Evolutionary conservation across 306 rosid genomes (phyloP), one percentile per base, ranked within the genome.

Genomic region (Herpetospermum pedunculosum): DNA sequence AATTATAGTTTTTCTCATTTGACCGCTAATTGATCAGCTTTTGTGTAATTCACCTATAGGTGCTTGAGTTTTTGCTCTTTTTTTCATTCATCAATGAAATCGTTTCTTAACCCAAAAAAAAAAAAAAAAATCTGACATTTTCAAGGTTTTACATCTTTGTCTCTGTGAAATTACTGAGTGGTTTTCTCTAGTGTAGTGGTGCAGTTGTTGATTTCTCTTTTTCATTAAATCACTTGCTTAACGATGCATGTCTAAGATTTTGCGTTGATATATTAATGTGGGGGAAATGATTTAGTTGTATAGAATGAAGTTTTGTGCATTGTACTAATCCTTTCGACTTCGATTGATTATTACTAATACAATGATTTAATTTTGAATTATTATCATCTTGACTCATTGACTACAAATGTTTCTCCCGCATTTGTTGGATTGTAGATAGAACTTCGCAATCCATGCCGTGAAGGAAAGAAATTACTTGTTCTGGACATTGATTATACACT

Each of bases 401-500:
- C 40, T 25, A 53, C 35, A 43, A 48, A 44, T 26, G 59, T 16
- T 34, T 72, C 43, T 50, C 44, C 18, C 3, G 32, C 26, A 37
- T 74, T 41, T 75, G 72, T 54, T 77, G 59, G 48, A 19, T 72
- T 84, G 70, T 76, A 93, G 98, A 75, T 94, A 78, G 90, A 85
- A 74, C 86, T 84, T 50, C 83, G 52, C 73, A 94, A 86, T 84
- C 95, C 97, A 11, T 89, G 97, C 82, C 96, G 97, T 47, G 40
- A 85, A 82, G 97, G 95, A 54, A 94, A 94, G 85, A 94, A 94
- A 67, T 89, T 94, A 64, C 97, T 94, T 78, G 99, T 91, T 79
- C 83, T 94, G 70, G 99, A 94, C 80, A 94, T 94, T 79, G 97
- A 94, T 83, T 94, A 91, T 69, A 94, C 99, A 47, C 88, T 94